phyloP scores from a whole-genome alignment of 1,284 basidiomycete species.

The Ceratobasidium sp. region DNA sequence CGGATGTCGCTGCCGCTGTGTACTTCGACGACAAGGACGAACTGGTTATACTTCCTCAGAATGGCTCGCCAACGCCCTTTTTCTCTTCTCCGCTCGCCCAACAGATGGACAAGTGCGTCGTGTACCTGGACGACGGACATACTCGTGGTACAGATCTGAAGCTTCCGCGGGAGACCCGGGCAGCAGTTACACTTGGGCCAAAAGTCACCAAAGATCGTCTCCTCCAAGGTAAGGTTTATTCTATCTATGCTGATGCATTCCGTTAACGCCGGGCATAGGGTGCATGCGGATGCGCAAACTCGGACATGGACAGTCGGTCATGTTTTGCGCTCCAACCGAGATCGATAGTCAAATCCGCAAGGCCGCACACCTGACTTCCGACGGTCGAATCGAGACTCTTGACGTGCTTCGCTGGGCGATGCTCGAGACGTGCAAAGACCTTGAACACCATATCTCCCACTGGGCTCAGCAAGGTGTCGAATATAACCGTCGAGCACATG shows the following conservation, averaged over 20 bases:
- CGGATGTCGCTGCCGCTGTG: slow-evolving; percentile 61
- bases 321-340: slow-evolving; percentile 67
- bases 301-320: slow-evolving; percentile 66
- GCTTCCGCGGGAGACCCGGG: slow-evolving; percentile 62
- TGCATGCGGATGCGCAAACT: slow-evolving; percentile 69
- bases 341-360: slow-evolving; percentile 62
- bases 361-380: background rate
- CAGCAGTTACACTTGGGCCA: slow-evolving; percentile 69
- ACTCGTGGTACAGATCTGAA: slow-evolving; percentile 72
- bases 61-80: slow-evolving; percentile 61
- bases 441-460: slow-evolving; percentile 35
- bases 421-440: slow-evolving; percentile 40
- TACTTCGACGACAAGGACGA: slow-evolving; percentile 66
- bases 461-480: slow-evolving; percentile 64
- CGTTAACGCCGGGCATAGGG: slow-evolving; percentile 53
- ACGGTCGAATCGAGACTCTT: background rate
- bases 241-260: no score
- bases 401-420: slow-evolving; percentile 47
- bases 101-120: slow-evolving; percentile 64
- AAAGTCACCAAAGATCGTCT: slow-evolving; percentile 70
- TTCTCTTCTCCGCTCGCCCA: slow-evolving; percentile 63
- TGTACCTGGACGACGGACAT: slow-evolving; percentile 72
- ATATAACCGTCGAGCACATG: slow-evolving; percentile 57
- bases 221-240: slow-evolving; percentile 63
- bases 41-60: slow-evolving; percentile 62